Percentiles rank a stretch among this genome's conserved stretches.
Evolutionary conservation across 345 rosid species (phyloP).

Genomic region (Populus tremula): DNA sequence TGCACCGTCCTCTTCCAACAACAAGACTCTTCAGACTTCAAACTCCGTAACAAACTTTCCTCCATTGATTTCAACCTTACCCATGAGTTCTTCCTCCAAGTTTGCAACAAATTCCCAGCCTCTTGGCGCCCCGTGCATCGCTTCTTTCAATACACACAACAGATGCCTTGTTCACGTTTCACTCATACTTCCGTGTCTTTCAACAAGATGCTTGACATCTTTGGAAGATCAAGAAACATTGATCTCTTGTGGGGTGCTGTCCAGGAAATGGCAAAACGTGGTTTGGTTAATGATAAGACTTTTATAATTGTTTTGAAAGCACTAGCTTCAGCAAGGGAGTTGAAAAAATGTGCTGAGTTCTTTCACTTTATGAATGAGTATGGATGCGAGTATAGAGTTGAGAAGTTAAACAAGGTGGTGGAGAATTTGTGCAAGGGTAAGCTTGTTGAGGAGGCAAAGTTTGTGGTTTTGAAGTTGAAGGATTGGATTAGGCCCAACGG

Average conservation of each 20-base stretch:
- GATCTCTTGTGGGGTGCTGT: conserved; percentile 67
- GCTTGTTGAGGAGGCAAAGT: conserved; percentile 68
- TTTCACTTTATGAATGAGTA: conserved; percentile 63
- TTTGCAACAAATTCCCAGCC: conserved; percentile 73
- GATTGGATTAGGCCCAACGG: conserved; percentile 50
- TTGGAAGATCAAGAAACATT: conserved; percentile 63
- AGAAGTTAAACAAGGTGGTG: conserved; percentile 50
- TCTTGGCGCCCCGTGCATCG: conserved; percentile 86
- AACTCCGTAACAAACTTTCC: conserved; percentile 60
- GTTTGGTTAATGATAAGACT: conserved; percentile 67
- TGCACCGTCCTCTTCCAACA: conserved; percentile 83
- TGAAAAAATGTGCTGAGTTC: conserved; percentile 63
- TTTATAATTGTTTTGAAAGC: conserved; percentile 55
- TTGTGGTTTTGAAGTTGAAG: conserved; percentile 51
- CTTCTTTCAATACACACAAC: conserved; percentile 58
- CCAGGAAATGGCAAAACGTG: conserved; percentile 42
- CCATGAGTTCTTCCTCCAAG: conserved; percentile 81
- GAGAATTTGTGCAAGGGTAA: conserved; percentile 49
- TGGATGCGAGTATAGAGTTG: conserved; percentile 50
- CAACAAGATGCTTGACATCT: conserved; percentile 64
- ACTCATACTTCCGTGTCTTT: conserved; percentile 48
- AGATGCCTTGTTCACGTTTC: conserved; percentile 29
- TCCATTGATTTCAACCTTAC: conserved; percentile 38
- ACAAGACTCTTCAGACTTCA: conserved; percentile 59
- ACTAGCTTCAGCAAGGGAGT: conserved; percentile 60